These are phyloP conservation scores for Albizia julibrissin DNA, from an alignment of 306 rosid genomes.

Conservation along the genomic window DNA sequence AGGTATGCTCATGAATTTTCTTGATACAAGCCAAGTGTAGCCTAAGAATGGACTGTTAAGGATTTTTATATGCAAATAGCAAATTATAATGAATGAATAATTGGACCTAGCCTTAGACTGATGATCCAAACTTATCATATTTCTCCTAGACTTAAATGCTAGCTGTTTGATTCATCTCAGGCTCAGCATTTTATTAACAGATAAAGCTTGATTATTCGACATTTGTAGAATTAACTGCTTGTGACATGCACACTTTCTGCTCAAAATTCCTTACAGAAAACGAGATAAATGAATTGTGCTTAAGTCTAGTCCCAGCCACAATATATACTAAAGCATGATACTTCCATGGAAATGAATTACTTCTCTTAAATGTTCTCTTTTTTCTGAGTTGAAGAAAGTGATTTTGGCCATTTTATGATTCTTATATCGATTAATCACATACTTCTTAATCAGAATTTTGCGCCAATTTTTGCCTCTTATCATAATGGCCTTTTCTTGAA, in stretches of 20 bases:
- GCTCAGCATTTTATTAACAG: not conserved
- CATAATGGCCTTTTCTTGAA: conserved; percentile 28
- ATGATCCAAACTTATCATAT: not conserved
- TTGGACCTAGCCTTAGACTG: not conserved
- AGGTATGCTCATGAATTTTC: conserved; percentile 48
- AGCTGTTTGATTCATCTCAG: not conserved
- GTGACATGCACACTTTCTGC: not conserved
- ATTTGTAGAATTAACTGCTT: not conserved
- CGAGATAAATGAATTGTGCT: not conserved
- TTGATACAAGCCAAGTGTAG: not conserved
- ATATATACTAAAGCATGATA: not conserved
- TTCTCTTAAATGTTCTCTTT: not conserved
- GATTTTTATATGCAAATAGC: not conserved
- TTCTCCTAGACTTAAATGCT: not conserved
- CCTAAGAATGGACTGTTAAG: not conserved
- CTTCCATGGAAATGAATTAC: not conserved
- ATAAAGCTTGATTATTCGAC: not conserved
- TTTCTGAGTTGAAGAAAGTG: not conserved
- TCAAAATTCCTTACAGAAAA: not conserved
- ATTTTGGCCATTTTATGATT: not conserved
- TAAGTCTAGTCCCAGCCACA: not conserved
- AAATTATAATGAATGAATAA: not conserved
- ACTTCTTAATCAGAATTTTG: not conserved
- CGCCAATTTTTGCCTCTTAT: conserved; percentile 3
- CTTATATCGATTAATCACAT: not conserved